These are phyloP conservation scores for Zoysia japonica DNA, from an alignment of 176 grass and related monocot species.

Conservation along the genomic window DNA sequence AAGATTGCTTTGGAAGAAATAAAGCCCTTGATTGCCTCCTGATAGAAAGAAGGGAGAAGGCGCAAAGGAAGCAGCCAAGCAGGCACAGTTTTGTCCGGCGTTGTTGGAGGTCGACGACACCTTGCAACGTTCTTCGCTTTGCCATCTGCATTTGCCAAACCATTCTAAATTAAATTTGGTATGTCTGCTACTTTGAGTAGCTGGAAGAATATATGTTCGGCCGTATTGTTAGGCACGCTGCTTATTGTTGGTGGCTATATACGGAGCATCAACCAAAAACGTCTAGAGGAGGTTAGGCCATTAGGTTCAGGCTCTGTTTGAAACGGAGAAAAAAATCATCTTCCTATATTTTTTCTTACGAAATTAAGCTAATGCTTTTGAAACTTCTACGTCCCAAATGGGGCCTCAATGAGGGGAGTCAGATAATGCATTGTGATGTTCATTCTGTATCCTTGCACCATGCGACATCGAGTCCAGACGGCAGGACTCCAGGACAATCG, in stretches of 20 bases:
- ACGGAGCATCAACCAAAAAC: background rate
- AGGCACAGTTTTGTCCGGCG: constrained; percentile 12
- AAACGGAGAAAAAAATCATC: too few species aligned
- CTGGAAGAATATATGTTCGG: constrained; percentile 36
- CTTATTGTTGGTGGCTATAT: background rate
- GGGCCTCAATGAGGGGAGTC: too few species aligned
- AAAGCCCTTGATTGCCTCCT: background rate
- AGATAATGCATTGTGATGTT: too few species aligned
- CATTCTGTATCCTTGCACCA: too few species aligned
- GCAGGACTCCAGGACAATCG: too few species aligned
- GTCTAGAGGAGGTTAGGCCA: constrained; percentile 5
- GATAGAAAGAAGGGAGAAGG: background rate
- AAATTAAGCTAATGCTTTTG: too few species aligned
- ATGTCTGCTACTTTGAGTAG: constrained; percentile 12
- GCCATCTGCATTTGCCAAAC: constrained; percentile 20
- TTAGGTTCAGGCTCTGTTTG: background rate
- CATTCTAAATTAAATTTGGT: constrained; percentile 2
- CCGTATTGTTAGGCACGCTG: constrained; percentile 10
- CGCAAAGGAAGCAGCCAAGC: background rate
- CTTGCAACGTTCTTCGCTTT: background rate
- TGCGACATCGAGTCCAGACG: too few species aligned
- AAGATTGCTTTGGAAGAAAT: background rate
- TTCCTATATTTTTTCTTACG: too few species aligned
- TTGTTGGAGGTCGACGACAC: constrained; percentile 2
- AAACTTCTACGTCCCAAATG: too few species aligned